A percentile compares a stretch with the other conserved stretches of the same genome.
Conservation (phyloP, 129 eudicot genomes). For the Lonicera japonica region DNA sequence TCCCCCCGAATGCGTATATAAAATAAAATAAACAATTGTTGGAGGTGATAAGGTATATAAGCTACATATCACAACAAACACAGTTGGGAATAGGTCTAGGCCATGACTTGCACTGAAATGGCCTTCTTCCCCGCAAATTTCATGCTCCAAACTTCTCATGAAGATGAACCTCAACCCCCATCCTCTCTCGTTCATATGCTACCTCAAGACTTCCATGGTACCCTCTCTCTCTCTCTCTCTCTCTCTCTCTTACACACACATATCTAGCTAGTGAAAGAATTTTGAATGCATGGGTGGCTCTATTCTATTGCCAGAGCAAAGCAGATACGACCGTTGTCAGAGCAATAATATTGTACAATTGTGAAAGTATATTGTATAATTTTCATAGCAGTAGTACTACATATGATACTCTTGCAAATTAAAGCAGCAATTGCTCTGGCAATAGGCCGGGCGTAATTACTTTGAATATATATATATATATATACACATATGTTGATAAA, state of each 20-base stretch:
- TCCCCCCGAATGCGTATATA: not conserved
- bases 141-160: slow-evolving; percentile 66
- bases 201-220: slow-evolving; percentile 87
- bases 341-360: no score
- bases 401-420: no score
- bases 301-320: no score
- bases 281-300: no score
- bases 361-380: not conserved
- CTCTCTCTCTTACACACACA: not conserved
- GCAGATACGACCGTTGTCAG: no score
- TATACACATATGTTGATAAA: not conserved
- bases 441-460: no score
- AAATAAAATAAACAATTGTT: not conserved
- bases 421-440: no score
- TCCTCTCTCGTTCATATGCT: slow-evolving; percentile 56
- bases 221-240: not conserved
- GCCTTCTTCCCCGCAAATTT: slow-evolving; percentile 78
- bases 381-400: no score
- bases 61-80: slow-evolving; percentile 14
- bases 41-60: slow-evolving; percentile 39
- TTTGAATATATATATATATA: no score
- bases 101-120: slow-evolving; percentile 63
- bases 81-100: slow-evolving; percentile 15
- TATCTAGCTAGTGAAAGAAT: no score
- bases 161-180: slow-evolving; percentile 49